Base-by-base conservation (phyloP, 2,329 filamentous ascomycete species). In the Alternaria sp. region DNA sequence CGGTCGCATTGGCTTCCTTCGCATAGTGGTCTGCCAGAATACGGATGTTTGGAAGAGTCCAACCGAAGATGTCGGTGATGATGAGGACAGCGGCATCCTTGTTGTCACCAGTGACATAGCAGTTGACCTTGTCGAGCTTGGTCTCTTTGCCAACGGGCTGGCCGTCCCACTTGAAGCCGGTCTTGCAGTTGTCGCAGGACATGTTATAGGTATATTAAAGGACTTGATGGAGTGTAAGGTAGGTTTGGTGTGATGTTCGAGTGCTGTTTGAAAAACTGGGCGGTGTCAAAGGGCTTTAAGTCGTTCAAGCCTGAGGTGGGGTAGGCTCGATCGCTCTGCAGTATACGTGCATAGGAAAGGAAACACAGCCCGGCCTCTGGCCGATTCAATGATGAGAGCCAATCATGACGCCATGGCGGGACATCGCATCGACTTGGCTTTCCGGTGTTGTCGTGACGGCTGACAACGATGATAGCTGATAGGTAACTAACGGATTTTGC, bases 21-120 rank as follows among this genome's bases (percentile, higher is more conserved):
- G 81, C 81, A 65, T 82, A 83, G 49, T 79, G 70, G 68, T 83
- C 81, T 11, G 81, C 81, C 13, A 83, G 71, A 4, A 83, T 64
- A 31, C 81, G 77, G 42, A 78, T 69, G 66, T 83, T 83, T 31
- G 73, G 68, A 48, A 83, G 77, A n/a, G 77, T 78, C 77, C 77
- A 83, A 58, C 81, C 81, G 58, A 82, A 83, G 68, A 84, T 74
- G 73, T 71, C 70, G 26, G 73, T 68, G n/a, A 74, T 33, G 48
- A 84, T 72, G 61, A 84, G 80, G 51, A 84, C 74, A 40, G 83
- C 75, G 4, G 77, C 76, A 62, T 80, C 81, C 34, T 78, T 73
- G 45, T 76, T 71, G n/a, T 79, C 77, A 61, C 80, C 80, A 10
- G 80, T 72, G 17, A 81, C 72, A 57, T 81, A 81, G 56, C 77